Conservation (phyloP, 768 basidiomycete genomes). For the Psilocybe cubensis region DNA sequence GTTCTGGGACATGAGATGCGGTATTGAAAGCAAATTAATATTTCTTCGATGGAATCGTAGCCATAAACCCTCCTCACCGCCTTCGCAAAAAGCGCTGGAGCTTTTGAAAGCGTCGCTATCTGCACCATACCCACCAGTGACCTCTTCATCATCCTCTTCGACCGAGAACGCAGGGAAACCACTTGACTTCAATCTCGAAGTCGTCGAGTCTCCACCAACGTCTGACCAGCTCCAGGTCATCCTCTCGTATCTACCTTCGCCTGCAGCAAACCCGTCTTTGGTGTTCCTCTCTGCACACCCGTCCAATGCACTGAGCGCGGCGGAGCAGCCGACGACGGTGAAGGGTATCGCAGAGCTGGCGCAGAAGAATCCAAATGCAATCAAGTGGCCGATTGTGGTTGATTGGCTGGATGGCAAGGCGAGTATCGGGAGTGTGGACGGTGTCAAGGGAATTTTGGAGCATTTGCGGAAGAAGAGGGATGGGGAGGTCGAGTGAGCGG, state of each 20-base stretch:
- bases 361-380: constrained; percentile 54
- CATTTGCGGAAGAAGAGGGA: constrained; percentile 66
- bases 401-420: constrained; percentile 74
- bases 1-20: constrained; percentile 21
- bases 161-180: no score
- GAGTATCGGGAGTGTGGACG: constrained; percentile 67
- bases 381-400: constrained; percentile 84
- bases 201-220: constrained; percentile 69
- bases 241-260: constrained; percentile 57
- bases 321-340: constrained; percentile 41
- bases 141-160: no score
- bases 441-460: constrained; percentile 71
- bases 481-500: no score
- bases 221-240: constrained; percentile 72
- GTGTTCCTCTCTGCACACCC: constrained; percentile 70
- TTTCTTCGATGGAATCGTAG: constrained; percentile 35
- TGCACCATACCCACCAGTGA: constrained; percentile 60
- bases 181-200: constrained; percentile 71
- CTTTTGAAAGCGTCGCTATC: constrained; percentile 64
- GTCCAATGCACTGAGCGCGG: constrained; percentile 40
- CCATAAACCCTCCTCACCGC: constrained; percentile 67
- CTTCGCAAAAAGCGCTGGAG: constrained; percentile 62
- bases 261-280: constrained; percentile 38
- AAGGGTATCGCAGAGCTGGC: constrained; percentile 55
- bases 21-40: neutral